Evolutionary conservation across 2,329 filamentous ascomycete genomes (phyloP).

Genomic region (Calycina herbarum): DNA sequence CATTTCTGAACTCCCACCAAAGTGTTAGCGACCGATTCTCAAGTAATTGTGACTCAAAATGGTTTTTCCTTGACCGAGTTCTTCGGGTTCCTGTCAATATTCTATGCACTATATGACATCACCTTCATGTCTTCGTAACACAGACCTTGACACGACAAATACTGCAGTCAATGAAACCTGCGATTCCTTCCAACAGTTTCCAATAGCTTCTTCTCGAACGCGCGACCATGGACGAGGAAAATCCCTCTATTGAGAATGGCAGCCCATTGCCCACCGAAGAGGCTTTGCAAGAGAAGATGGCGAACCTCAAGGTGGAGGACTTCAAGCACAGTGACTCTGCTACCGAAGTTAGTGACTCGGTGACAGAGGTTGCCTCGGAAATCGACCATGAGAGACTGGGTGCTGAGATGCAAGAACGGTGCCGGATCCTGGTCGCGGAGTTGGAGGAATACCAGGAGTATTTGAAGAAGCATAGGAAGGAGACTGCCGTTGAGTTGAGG

Average conservation of each 20-base stretch:
- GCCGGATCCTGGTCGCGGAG: constrained; percentile 43
- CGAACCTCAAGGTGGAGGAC: not conserved
- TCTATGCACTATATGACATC: not conserved
- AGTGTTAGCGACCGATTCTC: not conserved
- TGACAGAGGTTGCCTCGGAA: not conserved
- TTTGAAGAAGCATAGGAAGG: constrained; percentile 44
- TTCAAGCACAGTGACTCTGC: not conserved
- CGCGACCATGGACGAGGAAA: not conserved
- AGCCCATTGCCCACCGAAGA: not conserved
- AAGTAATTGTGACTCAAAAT: not conserved
- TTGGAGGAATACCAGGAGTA: constrained; percentile 46
- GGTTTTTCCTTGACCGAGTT: not conserved
- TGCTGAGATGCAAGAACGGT: constrained; percentile 36
- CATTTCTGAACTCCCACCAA: not conserved
- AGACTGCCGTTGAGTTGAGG: constrained; percentile 49
- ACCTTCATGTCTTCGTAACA: not conserved
- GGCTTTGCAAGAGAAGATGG: not conserved
- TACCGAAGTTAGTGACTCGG: not conserved
- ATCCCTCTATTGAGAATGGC: not conserved
- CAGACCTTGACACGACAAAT: not conserved
- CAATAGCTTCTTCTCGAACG: not conserved
- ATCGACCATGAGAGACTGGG: constrained; percentile 22
- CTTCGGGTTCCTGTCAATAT: not conserved
- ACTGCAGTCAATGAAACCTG: not conserved
- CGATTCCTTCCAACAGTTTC: not conserved